Percentiles rank a stretch among this genome's conserved stretches.
Evolutionary conservation across 345 rosid species (phyloP).

Genomic region (Balakata baccata): DNA sequence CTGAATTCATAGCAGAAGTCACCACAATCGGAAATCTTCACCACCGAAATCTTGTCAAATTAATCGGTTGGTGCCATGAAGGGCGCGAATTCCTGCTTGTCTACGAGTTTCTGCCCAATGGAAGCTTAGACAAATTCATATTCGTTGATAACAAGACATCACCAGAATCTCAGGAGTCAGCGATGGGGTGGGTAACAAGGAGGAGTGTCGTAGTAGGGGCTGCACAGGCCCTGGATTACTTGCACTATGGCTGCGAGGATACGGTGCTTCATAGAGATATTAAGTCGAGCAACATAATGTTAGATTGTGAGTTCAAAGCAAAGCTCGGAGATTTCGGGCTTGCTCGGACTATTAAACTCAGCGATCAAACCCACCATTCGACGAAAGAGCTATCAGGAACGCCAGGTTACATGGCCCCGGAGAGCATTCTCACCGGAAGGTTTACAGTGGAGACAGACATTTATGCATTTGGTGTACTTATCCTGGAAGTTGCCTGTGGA

Average conservation of each 20-base stretch:
- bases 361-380: conserved; percentile 64
- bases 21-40: conserved; percentile 68
- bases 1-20: conserved; percentile 73
- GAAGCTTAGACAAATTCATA: conserved; percentile 63
- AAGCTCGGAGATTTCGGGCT: conserved; percentile 74
- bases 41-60: conserved; percentile 64
- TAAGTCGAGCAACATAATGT: conserved; percentile 74
- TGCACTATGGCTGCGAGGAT: conserved; percentile 60
- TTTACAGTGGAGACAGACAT: conserved; percentile 66
- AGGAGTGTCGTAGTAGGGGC: conserved; percentile 42
- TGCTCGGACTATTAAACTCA: conserved; percentile 56
- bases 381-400: conserved; percentile 74
- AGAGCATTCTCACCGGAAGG: conserved; percentile 53
- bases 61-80: conserved; percentile 81
- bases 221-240: conserved; percentile 69
- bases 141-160: conserved; percentile 19
- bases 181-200: conserved; percentile 57
- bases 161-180: conserved; percentile 23
- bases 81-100: conserved; percentile 51
- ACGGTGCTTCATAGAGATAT: conserved; percentile 69
- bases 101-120: conserved; percentile 67
- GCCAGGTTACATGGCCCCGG: conserved; percentile 83
- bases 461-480: conserved; percentile 62
- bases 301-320: conserved; percentile 57
- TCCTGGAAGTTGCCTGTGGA: conserved; percentile 61